Base-by-base conservation (phyloP, 2,329 filamentous ascomycete species). In the Cladosporium sp. region DNA sequence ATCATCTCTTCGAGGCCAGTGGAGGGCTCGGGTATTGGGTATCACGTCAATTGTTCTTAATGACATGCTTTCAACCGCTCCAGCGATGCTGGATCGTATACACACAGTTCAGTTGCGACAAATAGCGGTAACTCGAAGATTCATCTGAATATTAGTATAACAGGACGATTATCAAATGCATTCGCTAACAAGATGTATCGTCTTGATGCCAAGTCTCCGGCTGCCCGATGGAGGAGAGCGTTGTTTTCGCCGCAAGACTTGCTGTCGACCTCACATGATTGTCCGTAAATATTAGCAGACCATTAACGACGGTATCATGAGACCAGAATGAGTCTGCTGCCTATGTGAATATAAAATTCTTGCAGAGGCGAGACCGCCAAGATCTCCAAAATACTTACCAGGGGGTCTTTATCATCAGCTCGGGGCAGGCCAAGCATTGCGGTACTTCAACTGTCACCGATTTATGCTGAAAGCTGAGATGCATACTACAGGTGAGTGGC, bases 1-100 rank as follows among this genome's bases (percentile, higher is more conserved):
- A 3, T 59, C 63, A 18, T 65, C 55, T 14, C 55, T 32, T 10
- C 47, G 63, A 11, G 63, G 54, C 55, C 55, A 59, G 18, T 54
- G 32, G 14, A 65, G 32, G 41, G 30, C 55, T 30, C 24, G 18
- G 26, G 28, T 21, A 18, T 41, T 26, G 18, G 63, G 63, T 4
- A 65, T 15, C 18, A 18, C 18, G 21, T 59, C 44, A 4, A 59
- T 55, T 4, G 52, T 52, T 41, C 44, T 28, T 14, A 32, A 41
- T 11, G 41, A 59, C 63, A 65, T 65, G n/a, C 18, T 55, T 55
- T 12, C n/a, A 4, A 24, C 1, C 8, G 3, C 18, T 44, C 7
- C 8, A 18, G n/a, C 3, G 41, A 11, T 21, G n/a, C 21, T n/a
- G n/a, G n/a, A 12, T 47, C n/a, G 18, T 18, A 44, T 7, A 2